Conservation (phyloP, 2,329 filamentous ascomycete genomes). For the Chalaropsis ovoidea region DNA sequence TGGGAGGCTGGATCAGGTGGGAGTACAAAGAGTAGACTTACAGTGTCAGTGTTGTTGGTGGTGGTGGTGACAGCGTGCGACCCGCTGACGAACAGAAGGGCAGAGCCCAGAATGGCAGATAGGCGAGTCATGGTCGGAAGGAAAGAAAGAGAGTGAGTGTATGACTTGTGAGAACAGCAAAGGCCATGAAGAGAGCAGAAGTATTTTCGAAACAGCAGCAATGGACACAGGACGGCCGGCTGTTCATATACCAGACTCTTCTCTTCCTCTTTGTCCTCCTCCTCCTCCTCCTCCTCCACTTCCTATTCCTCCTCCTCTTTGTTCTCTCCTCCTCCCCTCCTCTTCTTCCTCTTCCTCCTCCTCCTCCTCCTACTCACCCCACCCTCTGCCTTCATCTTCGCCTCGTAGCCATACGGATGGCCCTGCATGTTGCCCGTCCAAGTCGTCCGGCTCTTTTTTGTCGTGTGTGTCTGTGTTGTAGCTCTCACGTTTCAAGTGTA, state of each 20-base stretch:
- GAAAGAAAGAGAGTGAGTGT: background rate
- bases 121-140: slow-evolving; percentile 10
- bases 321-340: background rate
- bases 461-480: background rate
- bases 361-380: background rate
- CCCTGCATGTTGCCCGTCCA: background rate
- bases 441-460: background rate
- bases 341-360: background rate
- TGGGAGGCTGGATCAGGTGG: background rate
- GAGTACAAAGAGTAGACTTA: background rate
- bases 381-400: background rate
- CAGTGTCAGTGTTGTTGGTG: background rate
- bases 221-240: background rate
- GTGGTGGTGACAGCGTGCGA: background rate
- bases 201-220: background rate
- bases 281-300: background rate
- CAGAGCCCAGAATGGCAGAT: slow-evolving; percentile 1
- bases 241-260: background rate
- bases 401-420: background rate
- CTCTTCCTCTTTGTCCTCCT: background rate
- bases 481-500: background rate
- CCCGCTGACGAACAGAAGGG: background rate
- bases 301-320: background rate
- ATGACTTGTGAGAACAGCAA: background rate
- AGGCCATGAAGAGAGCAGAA: background rate